A percentile compares a stretch with the other conserved stretches of the same genome.
Evolutionary conservation across 148 eudicot genomes (phyloP).

Genomic region (Diospyros kaki): DNA sequence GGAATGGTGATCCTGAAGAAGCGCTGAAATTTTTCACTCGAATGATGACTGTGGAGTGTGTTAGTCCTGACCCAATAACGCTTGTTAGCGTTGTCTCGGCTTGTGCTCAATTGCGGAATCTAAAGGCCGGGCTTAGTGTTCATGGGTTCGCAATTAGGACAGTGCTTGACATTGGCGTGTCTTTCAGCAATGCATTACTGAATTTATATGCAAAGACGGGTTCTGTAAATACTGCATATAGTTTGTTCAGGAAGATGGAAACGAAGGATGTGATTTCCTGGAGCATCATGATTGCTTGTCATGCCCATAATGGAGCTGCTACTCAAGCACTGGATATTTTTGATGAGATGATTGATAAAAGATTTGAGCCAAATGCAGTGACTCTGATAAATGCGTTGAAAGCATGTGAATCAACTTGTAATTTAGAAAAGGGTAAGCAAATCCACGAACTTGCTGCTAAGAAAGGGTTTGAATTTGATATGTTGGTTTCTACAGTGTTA

Average conservation of each 20-base stretch:
- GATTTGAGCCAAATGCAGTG: constrained; percentile 26
- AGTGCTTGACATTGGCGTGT: constrained; percentile 17
- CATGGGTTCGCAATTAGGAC: constrained; percentile 23
- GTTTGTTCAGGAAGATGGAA: constrained; percentile 24
- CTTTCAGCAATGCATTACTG: constrained; percentile 27
- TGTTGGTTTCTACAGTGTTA: constrained; percentile 28
- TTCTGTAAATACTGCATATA: constrained; percentile 19
- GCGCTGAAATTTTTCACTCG: constrained; percentile 21
- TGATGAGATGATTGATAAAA: constrained; percentile 22
- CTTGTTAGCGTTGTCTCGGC: constrained; percentile 32
- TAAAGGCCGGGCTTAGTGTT: constrained; percentile 27
- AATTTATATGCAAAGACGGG: constrained; percentile 34
- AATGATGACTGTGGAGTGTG: constrained; percentile 20
- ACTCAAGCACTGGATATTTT: constrained; percentile 27
- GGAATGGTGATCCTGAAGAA: constrained; percentile 17
- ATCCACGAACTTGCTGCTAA: constrained; percentile 26
- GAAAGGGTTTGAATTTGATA: constrained; percentile 25
- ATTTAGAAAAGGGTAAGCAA: constrained; percentile 28
- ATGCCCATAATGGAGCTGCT: constrained; percentile 30
- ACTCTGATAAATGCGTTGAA: constrained; percentile 24
- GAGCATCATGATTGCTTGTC: constrained; percentile 33
- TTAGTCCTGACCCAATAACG: constrained; percentile 20
- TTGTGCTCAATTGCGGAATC: constrained; percentile 20
- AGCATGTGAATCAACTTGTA: constrained; percentile 30
- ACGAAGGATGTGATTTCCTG: constrained; percentile 36